Evolutionary conservation across 345 rosid genomes (phyloP).

Genomic region (Ricinus communis): DNA sequence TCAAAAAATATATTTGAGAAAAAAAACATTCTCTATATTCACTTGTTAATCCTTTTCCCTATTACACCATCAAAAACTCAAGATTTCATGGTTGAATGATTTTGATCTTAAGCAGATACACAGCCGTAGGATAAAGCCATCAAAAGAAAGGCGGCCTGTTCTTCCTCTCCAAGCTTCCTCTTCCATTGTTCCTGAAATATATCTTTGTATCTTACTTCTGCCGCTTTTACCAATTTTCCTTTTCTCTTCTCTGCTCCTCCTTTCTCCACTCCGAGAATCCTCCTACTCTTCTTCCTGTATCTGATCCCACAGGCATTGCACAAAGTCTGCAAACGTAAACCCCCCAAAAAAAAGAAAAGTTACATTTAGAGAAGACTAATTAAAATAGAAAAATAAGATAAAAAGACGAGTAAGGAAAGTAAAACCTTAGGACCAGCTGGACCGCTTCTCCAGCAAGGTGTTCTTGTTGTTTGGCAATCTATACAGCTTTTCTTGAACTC

Average conservation of each 20-base stretch:
- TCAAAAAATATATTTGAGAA: not conserved
- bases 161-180: slow-evolving; percentile 54
- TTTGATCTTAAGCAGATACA: slow-evolving; percentile 25
- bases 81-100: not conserved
- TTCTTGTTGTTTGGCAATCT: slow-evolving; percentile 72
- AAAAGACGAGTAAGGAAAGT: not conserved
- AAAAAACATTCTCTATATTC: not conserved
- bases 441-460: slow-evolving; percentile 89
- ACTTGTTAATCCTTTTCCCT: not conserved
- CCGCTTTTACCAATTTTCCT: slow-evolving; percentile 14
- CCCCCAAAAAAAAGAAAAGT: not conserved
- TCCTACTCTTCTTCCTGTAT: slow-evolving; percentile 64
- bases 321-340: slow-evolving; percentile 71
- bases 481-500: slow-evolving; percentile 43
- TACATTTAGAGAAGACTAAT: not conserved
- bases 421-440: slow-evolving; percentile 85
- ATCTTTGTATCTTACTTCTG: slow-evolving; percentile 10
- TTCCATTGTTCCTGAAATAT: slow-evolving; percentile 20
- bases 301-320: slow-evolving; percentile 96
- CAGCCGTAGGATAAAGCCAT: slow-evolving; percentile 58
- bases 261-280: slow-evolving; percentile 30
- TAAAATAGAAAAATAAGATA: not conserved
- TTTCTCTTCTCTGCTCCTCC: slow-evolving; percentile 24
- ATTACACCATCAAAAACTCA: slow-evolving; percentile 1
- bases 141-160: slow-evolving; percentile 63